A percentile compares a stretch with the other conserved stretches of the same genome.
Conservation (phyloP, 2,329 filamentous ascomycete genomes). For the Colletotrichum sp. region DNA sequence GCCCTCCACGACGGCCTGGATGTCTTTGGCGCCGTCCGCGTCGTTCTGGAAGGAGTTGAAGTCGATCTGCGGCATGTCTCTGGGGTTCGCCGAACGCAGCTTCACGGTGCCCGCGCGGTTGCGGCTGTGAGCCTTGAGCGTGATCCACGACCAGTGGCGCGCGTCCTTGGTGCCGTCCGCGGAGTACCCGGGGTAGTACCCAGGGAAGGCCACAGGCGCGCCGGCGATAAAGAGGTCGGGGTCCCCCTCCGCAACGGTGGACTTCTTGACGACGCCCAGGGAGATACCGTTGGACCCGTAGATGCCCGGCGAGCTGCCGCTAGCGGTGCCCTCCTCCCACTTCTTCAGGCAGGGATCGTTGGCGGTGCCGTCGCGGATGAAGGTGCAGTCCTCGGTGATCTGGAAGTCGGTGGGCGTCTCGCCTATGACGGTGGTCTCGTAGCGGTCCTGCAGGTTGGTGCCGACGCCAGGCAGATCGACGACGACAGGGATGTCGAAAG, state of each 20-base stretch:
- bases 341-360: conserved; percentile 38
- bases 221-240: conserved; percentile 35
- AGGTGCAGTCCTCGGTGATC: conserved; percentile 31
- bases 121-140: conserved; percentile 63
- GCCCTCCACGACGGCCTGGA: conserved; percentile 53
- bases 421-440: conserved; percentile 27
- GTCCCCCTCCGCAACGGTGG: conserved; percentile 29
- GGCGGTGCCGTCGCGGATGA: conserved; percentile 24
- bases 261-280: conserved; percentile 33
- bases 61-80: conserved; percentile 63
- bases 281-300: conserved; percentile 40
- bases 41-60: conserved; percentile 57
- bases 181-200: conserved; percentile 32
- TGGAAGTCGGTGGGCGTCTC: conserved; percentile 30
- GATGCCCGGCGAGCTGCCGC: conserved; percentile 25
- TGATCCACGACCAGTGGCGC: conserved; percentile 43
- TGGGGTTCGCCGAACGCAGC: conserved; percentile 61
- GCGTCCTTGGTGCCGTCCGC: conserved; percentile 30
- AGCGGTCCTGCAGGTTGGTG: conserved; percentile 47
- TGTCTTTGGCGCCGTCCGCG: conserved; percentile 36
- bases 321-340: conserved; percentile 29
- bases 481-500: conserved; percentile 54
- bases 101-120: conserved; percentile 62
- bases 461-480: conserved; percentile 68
- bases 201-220: conserved; percentile 29